Evolutionary conservation across 305 asterid genomes (phyloP), one percentile per base, ranked within the genome.

Genomic region (Ilex paraguariensis): DNA sequence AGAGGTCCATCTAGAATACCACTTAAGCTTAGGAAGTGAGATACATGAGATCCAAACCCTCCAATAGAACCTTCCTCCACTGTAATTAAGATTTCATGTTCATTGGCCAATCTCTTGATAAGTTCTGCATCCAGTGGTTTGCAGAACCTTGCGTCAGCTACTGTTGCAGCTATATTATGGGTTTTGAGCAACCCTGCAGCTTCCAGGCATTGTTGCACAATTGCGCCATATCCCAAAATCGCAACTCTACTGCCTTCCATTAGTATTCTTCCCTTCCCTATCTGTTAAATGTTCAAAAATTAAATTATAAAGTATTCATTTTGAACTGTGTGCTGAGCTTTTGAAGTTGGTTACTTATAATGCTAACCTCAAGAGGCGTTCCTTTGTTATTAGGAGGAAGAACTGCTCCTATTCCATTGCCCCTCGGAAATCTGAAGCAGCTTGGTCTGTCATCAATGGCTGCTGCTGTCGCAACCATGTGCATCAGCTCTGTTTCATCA

Each of bases 401-500:
- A 63, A 14, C 10, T 7, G 63, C 94, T 50, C 96, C 94, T 7
- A 85, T 6, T 4, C 94, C 96, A 51, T 87, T 87, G 40, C 96
- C 96, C 66, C 94, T 77, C 0, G 95, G 93, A 65, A 83, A 87
- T 56, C 95, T 77, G 60, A 87, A 85, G 79, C 95, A 87, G 33
- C 79, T 72, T n/a, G 96, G 96, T 58, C 96, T 71, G 13, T 87
- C 96, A 17, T 87, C 91, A 56, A 87, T 85, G 3, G 68, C 65
- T 46, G 83, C 94, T 12, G 94, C 93, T 17, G 96, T 87, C 21
- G 96, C 91, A 46, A 87, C 84, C 89, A 87, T 87, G 45, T 85
- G 96, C 89, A 87, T 85, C 10, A 87, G 84, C 86, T 87, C 96
- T 12, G 86, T 86, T 71, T 87, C 96, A 39, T 87, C 94, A 0